phyloP scores from a whole-genome alignment of 768 basidiomycete species.

The Clitopilus hobsonii region DNA sequence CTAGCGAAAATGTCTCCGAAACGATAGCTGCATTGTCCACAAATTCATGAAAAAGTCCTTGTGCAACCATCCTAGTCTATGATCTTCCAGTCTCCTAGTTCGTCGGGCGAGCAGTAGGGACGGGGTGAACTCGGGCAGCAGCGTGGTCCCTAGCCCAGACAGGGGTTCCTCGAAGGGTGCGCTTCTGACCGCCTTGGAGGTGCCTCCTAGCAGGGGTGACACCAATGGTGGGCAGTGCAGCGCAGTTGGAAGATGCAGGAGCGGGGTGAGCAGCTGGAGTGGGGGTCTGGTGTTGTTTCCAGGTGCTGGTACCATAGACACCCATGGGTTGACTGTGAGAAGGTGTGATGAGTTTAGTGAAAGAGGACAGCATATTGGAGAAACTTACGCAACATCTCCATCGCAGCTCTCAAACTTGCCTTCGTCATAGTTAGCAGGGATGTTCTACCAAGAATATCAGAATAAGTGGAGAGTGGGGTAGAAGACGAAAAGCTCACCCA shows the following conservation, averaged over 20 bases:
- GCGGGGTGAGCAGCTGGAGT: not conserved
- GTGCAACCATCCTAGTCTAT: not conserved
- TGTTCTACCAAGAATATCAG: conserved; percentile 51
- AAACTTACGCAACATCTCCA: not conserved
- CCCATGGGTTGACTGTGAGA: not conserved
- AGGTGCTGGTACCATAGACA: conserved; percentile 2
- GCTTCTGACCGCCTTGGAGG: not conserved
- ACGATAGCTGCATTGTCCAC: not conserved
- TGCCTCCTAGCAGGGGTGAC: not conserved
- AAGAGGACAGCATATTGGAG: not conserved
- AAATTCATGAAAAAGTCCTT: not conserved
- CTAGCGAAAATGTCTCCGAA: not conserved
- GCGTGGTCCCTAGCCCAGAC: not conserved
- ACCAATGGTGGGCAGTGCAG: not conserved
- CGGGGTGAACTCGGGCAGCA: not conserved
- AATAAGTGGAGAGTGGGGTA: not conserved
- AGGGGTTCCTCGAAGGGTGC: not conserved
- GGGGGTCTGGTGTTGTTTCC: not conserved
- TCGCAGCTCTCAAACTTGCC: conserved; percentile 61
- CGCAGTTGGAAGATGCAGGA: not conserved
- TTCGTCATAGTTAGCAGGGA: conserved; percentile 61
- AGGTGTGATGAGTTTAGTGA: not conserved
- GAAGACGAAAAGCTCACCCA: conserved; percentile 30
- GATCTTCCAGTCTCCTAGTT: not conserved
- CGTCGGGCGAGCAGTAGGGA: not conserved